A percentile compares a stretch with the other conserved stretches of the same genome.
Evolutionary conservation across 768 basidiomycete genomes (phyloP).

Genomic region (Tubosaeta brunneosetosa): DNA sequence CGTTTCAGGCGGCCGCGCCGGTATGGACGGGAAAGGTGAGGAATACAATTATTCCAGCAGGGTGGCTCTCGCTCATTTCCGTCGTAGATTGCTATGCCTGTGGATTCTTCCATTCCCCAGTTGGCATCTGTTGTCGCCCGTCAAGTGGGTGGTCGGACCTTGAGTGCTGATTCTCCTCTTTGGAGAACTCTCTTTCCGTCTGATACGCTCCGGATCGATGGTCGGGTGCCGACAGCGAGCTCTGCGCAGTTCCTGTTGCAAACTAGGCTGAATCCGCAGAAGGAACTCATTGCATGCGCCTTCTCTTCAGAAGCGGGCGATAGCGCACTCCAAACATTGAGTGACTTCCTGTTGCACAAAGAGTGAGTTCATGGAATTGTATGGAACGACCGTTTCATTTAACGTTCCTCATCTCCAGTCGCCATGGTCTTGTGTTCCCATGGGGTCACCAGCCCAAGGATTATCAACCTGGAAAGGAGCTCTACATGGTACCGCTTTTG

Average conservation of each 20-base stretch:
- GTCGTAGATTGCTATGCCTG: constrained; percentile 69
- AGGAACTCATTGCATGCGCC: constrained; percentile 76
- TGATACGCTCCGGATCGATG: constrained; percentile 69
- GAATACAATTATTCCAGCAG: constrained; percentile 3
- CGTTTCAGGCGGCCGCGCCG: constrained; percentile 51
- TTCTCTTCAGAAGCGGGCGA: constrained; percentile 54
- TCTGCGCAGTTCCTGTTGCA: constrained; percentile 77
- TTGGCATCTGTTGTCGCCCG: constrained; percentile 64
- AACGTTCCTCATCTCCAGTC: constrained; percentile 41
- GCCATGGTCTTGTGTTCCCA: constrained; percentile 82
- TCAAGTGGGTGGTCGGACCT: constrained; percentile 70
- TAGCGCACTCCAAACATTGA: constrained; percentile 51
- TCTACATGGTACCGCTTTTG: constrained; percentile 79
- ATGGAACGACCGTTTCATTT: constrained; percentile 8
- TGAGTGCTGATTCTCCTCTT: constrained; percentile 53
- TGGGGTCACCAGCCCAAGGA: constrained; percentile 78
- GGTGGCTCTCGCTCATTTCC: constrained; percentile 12
- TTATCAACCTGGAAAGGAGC: constrained; percentile 71
- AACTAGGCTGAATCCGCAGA: constrained; percentile 68
- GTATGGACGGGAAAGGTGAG: constrained; percentile 78
- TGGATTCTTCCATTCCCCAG: constrained; percentile 67
- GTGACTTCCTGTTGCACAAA: constrained; percentile 66
- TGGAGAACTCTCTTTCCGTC: constrained; percentile 79
- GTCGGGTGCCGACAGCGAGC: constrained; percentile 73
- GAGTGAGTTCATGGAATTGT: constrained; percentile 44